phyloP scores from a whole-genome alignment of 139 green algal genomes.

The Yamagishiella unicocca region DNA sequence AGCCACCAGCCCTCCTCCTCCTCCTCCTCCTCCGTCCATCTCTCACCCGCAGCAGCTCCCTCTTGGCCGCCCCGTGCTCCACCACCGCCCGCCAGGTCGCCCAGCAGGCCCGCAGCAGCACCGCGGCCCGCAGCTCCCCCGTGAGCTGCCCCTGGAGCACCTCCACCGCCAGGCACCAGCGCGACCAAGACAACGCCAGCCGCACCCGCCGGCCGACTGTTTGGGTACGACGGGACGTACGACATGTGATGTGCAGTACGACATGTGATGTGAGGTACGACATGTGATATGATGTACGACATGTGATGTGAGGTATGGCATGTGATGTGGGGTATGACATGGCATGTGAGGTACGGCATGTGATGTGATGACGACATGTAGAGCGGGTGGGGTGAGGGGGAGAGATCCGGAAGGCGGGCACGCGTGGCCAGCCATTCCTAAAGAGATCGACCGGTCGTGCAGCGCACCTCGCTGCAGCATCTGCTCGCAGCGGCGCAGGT shows the following conservation, averaged over 20 bases:
- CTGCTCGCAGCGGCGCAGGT: constrained; percentile 33
- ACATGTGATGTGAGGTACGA: no score
- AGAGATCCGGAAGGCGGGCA: no score
- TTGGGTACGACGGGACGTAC: not conserved
- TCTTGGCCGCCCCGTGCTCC: not conserved
- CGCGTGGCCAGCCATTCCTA: no score
- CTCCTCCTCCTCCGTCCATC: not conserved
- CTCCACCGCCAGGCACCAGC: constrained; percentile 27
- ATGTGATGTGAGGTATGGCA: no score
- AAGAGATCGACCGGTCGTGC: no score
- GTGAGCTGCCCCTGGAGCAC: constrained; percentile 41
- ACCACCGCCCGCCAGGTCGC: not conserved
- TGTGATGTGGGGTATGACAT: no score
- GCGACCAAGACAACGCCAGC: not conserved
- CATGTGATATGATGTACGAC: no score
- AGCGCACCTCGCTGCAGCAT: constrained; percentile 15
- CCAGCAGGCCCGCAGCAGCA: constrained; percentile 34
- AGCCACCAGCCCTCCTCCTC: no score
- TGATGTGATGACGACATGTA: no score
- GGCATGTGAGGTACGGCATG: no score
- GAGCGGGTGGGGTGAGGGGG: no score
- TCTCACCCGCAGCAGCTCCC: constrained; percentile 23
- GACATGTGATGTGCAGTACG: no score
- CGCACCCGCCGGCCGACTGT: constrained; percentile 33
- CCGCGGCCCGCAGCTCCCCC: constrained; percentile 36